Conservation (phyloP, 2,329 filamentous ascomycete species). For the Alternaria hordeiaustralica region DNA sequence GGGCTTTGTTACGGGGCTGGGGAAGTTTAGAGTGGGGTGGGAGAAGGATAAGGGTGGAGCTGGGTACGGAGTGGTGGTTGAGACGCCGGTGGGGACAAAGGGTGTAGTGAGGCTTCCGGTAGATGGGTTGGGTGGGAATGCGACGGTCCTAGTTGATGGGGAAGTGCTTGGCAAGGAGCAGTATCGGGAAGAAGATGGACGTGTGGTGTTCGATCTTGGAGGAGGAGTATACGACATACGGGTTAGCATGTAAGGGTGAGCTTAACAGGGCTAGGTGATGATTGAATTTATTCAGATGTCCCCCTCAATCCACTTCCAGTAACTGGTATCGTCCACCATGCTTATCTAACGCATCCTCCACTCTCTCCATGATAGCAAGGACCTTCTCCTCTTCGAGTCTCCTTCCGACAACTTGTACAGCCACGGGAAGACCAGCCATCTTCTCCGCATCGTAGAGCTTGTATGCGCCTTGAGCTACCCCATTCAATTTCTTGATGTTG, state of each 20-base stretch:
- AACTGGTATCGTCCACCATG: conserved; percentile 59
- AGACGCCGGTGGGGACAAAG: conserved; percentile 1
- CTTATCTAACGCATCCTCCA: conserved; percentile 75
- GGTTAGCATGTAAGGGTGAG: neutral
- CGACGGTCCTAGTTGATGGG: neutral
- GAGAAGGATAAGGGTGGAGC: neutral
- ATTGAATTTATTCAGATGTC: neutral
- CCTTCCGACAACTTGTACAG: conserved; percentile 80
- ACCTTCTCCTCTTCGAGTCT: conserved; percentile 89
- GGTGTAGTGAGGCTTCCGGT: neutral
- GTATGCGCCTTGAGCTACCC: conserved; percentile 81
- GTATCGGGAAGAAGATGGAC: neutral
- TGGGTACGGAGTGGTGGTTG: neutral
- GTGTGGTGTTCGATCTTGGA: neutral
- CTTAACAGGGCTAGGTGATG: neutral
- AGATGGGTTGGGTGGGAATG: neutral
- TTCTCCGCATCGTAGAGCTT: conserved; percentile 80
- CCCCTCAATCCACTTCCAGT: conserved; percentile 51
- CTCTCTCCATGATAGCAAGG: conserved; percentile 75
- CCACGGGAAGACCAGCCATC: conserved; percentile 90
- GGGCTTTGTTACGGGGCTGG: conserved; percentile 26
- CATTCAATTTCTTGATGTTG: conserved; percentile 71
- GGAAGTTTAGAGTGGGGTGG: conserved; percentile 16
- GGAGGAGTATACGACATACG: neutral
- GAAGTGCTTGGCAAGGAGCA: neutral